Conservation (phyloP, 2,329 filamentous ascomycete species). For the Cladophialophora immunda region DNA sequence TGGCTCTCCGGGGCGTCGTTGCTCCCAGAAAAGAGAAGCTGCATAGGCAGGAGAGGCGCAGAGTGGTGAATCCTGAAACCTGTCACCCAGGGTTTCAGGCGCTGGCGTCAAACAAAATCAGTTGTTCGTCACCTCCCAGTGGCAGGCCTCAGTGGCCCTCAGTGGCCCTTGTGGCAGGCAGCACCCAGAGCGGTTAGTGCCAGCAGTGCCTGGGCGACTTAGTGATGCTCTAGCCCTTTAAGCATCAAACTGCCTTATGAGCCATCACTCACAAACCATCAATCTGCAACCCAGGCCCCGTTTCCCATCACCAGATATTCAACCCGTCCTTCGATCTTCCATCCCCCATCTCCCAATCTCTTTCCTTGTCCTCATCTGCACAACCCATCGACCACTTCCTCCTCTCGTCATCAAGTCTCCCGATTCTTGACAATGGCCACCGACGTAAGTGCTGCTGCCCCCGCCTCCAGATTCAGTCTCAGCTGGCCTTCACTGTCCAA, state of each 20-base stretch:
- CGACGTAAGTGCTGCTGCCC: constrained; percentile 62
- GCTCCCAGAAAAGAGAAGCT: no score
- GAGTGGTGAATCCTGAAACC: constrained; percentile 8
- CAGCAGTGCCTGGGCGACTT: constrained; percentile 6
- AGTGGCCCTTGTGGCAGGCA: background rate
- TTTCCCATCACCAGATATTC: constrained; percentile 34
- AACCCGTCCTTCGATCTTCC: constrained; percentile 40
- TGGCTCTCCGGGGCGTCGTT: no score
- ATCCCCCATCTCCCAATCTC: constrained; percentile 30
- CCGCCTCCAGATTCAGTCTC: constrained; percentile 21
- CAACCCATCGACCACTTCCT: constrained; percentile 61
- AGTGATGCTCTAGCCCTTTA: constrained; percentile 15
- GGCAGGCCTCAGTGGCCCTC: background rate
- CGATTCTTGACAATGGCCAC: constrained; percentile 63
- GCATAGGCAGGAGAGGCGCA: background rate
- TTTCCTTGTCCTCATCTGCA: constrained; percentile 35
- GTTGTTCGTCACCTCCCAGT: constrained; percentile 4
- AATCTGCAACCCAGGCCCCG: constrained; percentile 24
- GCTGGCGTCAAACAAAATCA: constrained; percentile 17
- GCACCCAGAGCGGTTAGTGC: constrained; percentile 9
- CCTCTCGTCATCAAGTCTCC: constrained; percentile 26
- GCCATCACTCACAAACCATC: constrained; percentile 20
- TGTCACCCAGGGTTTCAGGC: background rate
- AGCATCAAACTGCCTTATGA: constrained; percentile 8
- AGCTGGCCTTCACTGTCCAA: constrained; percentile 44